A percentile compares a stretch with the other conserved stretches of the same genome.
Conservation (phyloP, 2,329 filamentous ascomycete genomes). For the Aspergillus niger region DNA sequence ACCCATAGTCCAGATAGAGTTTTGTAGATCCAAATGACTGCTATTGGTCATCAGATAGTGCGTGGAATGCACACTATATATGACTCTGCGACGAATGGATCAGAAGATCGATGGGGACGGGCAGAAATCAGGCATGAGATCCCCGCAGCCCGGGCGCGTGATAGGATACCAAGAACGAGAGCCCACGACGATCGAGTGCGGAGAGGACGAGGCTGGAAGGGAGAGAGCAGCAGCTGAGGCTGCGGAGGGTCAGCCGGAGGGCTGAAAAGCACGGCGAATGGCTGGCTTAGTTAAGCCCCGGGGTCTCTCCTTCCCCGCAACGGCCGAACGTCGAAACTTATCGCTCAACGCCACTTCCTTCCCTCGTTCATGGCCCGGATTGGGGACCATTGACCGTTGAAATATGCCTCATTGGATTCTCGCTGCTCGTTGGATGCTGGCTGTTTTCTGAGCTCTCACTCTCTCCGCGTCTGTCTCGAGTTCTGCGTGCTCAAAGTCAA, state of each 20-base stretch:
- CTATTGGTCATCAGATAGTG: not conserved
- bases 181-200: not conserved
- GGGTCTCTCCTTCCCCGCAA: not conserved
- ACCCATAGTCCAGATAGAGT: not conserved
- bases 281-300: not conserved
- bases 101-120: not conserved
- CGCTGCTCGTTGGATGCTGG: not conserved
- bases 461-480: not conserved
- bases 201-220: not conserved
- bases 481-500: not conserved
- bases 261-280: not conserved
- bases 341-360: not conserved
- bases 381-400: conserved; percentile 2
- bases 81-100: conserved; percentile 1
- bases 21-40: not conserved
- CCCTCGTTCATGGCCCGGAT: not conserved
- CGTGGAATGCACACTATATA: not conserved
- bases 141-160: conserved; percentile 8
- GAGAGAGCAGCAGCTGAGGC: not conserved
- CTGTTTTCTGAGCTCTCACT: not conserved
- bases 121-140: not conserved
- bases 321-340: conserved; percentile 2
- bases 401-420: conserved; percentile 6
- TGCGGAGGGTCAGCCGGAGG: not conserved
- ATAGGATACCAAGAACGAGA: conserved; percentile 4